Evolutionary conservation across 805 yeast species (phyloP), one percentile per base, ranked within the genome.

Genomic region (Teunomyces funiuensis): DNA sequence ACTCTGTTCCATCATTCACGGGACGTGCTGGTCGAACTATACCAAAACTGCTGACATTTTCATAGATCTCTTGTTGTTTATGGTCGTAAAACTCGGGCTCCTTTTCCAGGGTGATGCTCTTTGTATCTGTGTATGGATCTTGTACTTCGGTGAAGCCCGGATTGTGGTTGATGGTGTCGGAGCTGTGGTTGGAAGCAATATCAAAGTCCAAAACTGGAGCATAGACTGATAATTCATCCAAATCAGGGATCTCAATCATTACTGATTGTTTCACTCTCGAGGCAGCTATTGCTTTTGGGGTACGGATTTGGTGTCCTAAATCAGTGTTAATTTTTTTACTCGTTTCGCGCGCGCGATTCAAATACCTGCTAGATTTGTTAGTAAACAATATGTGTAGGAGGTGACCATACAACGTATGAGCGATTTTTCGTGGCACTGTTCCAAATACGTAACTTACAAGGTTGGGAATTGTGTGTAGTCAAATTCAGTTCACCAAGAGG

Each of bases 231-330:
- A 52, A 40, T 17, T 64, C 66, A 26, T 66, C 71, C 47, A 71
- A 57, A 46, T 66, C 69, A 6, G 76, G 76, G 27, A 71, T 71
- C 46, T 71, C 75, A 42, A 71, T 71, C 76, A 70, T 70, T 31
- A 37, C 34, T 31, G 34, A 31, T 17, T 19, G 16, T 10, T 11
- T 10, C 6, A 2, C 19, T 23, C 19, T 31, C 6, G 38, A 15
- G 18, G 18, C 19, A 20, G 17, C n/a, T n/a, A 20, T 34, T 33
- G n/a, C n/a, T 16, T 34, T 19, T 20, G n/a, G 37, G 15, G 10
- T 9, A 33, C 37, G 14, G 19, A 28, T 15, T 17, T 15, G 30
- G 33, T 28, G 33, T 28, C 18, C 9, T 25, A 30, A 30, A 34
- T 34, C 38, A 23, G 38, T 34, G 38, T 37, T 25, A 19, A 19